Evolutionary conservation across 2,329 filamentous ascomycete genomes (phyloP), one percentile per base, ranked within the genome.

Genomic region (Hymenoscyphus fructigenus): DNA sequence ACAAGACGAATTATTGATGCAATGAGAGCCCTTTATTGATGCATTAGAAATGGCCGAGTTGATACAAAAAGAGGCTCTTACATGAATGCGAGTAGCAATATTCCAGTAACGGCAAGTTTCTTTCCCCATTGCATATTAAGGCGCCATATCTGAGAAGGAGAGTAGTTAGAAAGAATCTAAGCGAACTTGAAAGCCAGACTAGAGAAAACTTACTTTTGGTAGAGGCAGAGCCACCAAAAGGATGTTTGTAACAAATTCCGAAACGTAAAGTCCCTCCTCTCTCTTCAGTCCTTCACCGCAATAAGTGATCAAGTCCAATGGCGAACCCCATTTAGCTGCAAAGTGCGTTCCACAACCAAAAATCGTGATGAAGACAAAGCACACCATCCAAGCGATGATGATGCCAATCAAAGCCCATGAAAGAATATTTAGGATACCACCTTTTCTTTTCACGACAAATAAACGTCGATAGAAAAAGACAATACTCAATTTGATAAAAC

Each of bases 401-500:
- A 66, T 61, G 2, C 15, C 57, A 4, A 66, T 50, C 15, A 60
- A 53, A 38, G 55, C 1, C 64, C 64, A 66, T 4, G 61, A 36
- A 7, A 63, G 6, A 14, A 55, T 23, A 17, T 47, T 66, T 50
- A 66, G 63, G 3, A 60, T 7, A 29, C 26, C 28, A 6, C 20
- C 32, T 10, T 38, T 23, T 38, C 28, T 57, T 2, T 56, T 23
- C 23, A 12, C 23, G 23, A 55, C 61, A 23, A 63, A 56, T 2
- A 64, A 12, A 20, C 56, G 34, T 9, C 64, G 57, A 20, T 62
- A 57, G 38, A 63, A 66, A 50, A 61, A 63, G 10, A 63, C 12
- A 26, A 66, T 66, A 50, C 64, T 66, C 6, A 56, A 26, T 47
- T 63, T 63, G 34, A 63, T 66, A n/a, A 41, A 66, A 7, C 61